Conservation (phyloP, 2,329 filamentous ascomycete species). For the Metarhizium sp. region DNA sequence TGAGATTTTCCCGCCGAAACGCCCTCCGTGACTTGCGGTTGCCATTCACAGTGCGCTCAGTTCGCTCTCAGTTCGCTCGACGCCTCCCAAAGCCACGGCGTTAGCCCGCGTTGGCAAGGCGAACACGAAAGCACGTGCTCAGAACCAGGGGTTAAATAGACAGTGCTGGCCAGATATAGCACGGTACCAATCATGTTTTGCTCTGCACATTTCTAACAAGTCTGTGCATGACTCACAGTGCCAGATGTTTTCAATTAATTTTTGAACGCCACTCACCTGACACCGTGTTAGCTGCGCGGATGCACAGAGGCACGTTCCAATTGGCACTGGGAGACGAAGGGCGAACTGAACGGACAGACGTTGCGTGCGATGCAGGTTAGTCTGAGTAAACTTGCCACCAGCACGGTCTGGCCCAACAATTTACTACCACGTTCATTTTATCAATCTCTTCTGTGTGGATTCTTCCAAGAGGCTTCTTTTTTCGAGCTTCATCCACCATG, state of each 20-base stretch:
- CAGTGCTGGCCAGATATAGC: neutral
- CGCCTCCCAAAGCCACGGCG: conserved; percentile 7
- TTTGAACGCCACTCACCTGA: conserved; percentile 18
- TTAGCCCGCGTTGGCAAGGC: conserved; percentile 15
- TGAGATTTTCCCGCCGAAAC: neutral
- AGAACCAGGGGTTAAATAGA: conserved; percentile 1
- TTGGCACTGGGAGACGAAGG: conserved; percentile 12
- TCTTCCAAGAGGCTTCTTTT: neutral
- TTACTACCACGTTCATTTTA: too few relatives aligned
- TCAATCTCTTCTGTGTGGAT: neutral
- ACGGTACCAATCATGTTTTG: neutral
- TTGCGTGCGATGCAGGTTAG: neutral
- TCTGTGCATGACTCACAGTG: conserved; percentile 10
- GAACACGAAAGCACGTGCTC: conserved; percentile 26
- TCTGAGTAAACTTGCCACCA: neutral
- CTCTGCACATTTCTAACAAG: neutral
- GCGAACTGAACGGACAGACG: neutral
- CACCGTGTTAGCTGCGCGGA: conserved; percentile 23
- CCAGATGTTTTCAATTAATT: conserved; percentile 3
- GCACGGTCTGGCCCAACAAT: too few relatives aligned
- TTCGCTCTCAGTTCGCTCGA: neutral
- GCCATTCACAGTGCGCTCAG: conserved; percentile 21
- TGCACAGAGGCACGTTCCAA: conserved; percentile 3
- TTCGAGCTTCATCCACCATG: neutral
- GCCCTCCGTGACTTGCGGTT: conserved; percentile 8